A percentile compares a stretch with the other conserved stretches of the same genome.
Conservation (phyloP, 139 green algal species). For the Coelastrella sp. region DNA sequence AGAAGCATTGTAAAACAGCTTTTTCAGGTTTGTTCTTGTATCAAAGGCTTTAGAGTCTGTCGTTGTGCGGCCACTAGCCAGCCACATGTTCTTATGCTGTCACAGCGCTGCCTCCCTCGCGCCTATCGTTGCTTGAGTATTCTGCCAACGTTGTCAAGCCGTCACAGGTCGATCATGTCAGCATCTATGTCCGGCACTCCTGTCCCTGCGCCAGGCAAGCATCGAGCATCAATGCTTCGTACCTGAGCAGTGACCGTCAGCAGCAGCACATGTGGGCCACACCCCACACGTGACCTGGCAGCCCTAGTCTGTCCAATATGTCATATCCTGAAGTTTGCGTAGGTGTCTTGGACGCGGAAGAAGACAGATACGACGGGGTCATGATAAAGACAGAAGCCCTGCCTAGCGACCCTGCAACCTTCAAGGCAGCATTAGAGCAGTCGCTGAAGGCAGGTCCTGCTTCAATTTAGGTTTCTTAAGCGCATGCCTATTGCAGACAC, state of each 20-base stretch:
- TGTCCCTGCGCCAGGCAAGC: no score
- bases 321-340: not conserved
- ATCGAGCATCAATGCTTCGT: not conserved
- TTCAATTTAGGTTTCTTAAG: no score
- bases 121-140: not conserved
- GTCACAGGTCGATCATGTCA: not conserved
- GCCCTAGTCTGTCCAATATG: not conserved
- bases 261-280: not conserved
- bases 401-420: slow-evolving; percentile 59
- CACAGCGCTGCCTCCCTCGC: not conserved
- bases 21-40: no score
- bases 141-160: not conserved
- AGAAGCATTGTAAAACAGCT: no score
- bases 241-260: not conserved
- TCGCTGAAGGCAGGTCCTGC: slow-evolving; percentile 50
- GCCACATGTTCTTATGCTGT: not conserved
- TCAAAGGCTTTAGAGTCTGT: no score
- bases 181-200: not conserved
- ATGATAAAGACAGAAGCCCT: slow-evolving; percentile 61
- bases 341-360: slow-evolving; percentile 34
- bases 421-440: slow-evolving; percentile 53
- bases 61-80: no score
- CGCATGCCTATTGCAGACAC: no score
- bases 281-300: not conserved
- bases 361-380: slow-evolving; percentile 75